phyloP scores from a whole-genome alignment of 441 rosid genomes.

The Aquilaria agallochum region DNA sequence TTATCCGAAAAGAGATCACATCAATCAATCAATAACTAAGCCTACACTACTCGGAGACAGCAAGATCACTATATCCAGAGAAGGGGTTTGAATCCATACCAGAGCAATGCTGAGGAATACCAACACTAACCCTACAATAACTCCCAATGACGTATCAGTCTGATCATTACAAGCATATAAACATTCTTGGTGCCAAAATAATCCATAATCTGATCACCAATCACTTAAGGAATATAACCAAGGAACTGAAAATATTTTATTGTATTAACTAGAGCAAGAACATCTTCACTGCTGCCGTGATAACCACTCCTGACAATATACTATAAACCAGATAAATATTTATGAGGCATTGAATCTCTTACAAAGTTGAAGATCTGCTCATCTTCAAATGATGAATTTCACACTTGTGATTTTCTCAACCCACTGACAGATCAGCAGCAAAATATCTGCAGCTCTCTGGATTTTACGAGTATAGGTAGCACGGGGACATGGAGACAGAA shows the following conservation, averaged over 20 bases:
- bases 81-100: constrained; percentile 55
- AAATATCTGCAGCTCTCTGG: constrained; percentile 29
- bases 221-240: constrained; percentile 18
- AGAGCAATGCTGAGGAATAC: constrained; percentile 51
- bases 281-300: constrained; percentile 12
- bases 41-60: neutral
- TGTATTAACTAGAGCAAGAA: constrained; percentile 13
- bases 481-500: constrained; percentile 3
- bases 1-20: no score
- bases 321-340: constrained; percentile 16
- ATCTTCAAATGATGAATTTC: constrained; percentile 17
- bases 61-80: constrained; percentile 25
- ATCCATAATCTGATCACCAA: constrained; percentile 19
- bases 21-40: no score
- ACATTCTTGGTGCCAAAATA: constrained; percentile 20
- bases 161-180: constrained; percentile 26
- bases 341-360: constrained; percentile 11
- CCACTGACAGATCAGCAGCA: constrained; percentile 22
- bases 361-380: constrained; percentile 17
- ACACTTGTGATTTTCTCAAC: constrained; percentile 15
- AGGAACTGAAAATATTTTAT: constrained; percentile 3
- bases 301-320: constrained; percentile 17
- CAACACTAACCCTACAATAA: constrained; percentile 74
- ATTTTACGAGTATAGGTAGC: constrained; percentile 15
- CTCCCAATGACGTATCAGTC: constrained; percentile 40